Base-by-base conservation (phyloP, 73 alveolate species). In the Paramecium sonneborni region DNA sequence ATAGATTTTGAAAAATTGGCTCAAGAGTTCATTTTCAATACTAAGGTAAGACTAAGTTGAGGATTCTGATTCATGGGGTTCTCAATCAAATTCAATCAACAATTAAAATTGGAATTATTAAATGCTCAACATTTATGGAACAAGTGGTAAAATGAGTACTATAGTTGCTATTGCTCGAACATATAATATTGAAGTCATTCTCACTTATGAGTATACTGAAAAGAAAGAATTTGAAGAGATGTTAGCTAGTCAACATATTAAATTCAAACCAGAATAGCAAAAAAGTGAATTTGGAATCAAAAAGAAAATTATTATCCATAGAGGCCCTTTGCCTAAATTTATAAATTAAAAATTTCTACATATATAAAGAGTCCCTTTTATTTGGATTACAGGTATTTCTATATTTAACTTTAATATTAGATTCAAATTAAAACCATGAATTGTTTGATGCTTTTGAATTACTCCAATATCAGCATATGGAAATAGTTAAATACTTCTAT, bases 371-470 rank as follows among this genome's bases (percentile, higher is more conserved):
- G 70, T 76, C 15, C 89, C 89, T 6, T 38, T 76, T 38, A 76
- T 76, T 7, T 76, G 85, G 85, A 32, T 70, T 32, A 70, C 85
- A 30, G 85, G 85, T 70, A 70, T 48, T 5, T n/a, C n/a, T n/a
- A 9, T 12, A 56, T n/a, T 9, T 12, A 56, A 56, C 28, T n/a
- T 56, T 26, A 70, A 70, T 32, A 1, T 23, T 32, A 70, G 85
- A 70, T 26, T 5, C 7, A 15, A 12, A 70, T 2, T 32, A 70
- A 57, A 30, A 70, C 11, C 48, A 32, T 1, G 85, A 70, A 20
- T 24, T 70, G 34, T 70, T 70, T 14, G 85, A 70, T 30, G 11
- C 26, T 8, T 72, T 35, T 38, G 57, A 72, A 21, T 30, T 72
- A 20, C 8, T 34, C 23, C 26, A 35, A 41, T 35, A 72, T 38